Evolutionary conservation across 2,329 filamentous ascomycete genomes (phyloP).

Genomic region (Fusarium proliferatum): DNA sequence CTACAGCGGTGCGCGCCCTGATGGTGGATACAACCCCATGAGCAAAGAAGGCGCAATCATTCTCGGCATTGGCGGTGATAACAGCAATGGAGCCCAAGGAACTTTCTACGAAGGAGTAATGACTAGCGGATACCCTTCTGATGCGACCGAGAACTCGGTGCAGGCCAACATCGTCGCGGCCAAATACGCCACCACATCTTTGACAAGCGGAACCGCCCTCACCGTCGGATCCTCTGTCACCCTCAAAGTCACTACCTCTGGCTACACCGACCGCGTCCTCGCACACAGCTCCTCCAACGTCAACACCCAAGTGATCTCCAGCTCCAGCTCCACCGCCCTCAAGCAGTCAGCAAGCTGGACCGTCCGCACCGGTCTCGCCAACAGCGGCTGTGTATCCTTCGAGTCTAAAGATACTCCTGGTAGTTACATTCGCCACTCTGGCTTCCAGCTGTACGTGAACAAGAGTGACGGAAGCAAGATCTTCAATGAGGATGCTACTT

Average conservation of each 20-base stretch:
- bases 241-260: conserved; percentile 9
- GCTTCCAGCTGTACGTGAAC: background rate
- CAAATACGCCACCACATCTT: conserved; percentile 9
- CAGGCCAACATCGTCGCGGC: conserved; percentile 28
- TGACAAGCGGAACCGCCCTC: conserved; percentile 4
- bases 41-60: conserved; percentile 19
- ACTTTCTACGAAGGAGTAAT: conserved; percentile 23
- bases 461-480: conserved; percentile 6
- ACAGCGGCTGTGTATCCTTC: conserved; percentile 20
- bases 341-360: conserved; percentile 28
- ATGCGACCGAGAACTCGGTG: conserved; percentile 15
- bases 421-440: conserved; percentile 11
- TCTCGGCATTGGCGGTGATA: conserved; percentile 20
- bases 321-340: conserved; percentile 6
- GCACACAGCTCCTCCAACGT: conserved; percentile 9
- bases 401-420: conserved; percentile 23
- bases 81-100: conserved; percentile 14
- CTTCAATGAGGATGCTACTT: conserved; percentile 22
- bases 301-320: conserved; percentile 14
- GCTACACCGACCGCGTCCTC: conserved; percentile 15
- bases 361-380: conserved; percentile 14
- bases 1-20: conserved; percentile 19
- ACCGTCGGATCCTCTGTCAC: conserved; percentile 18
- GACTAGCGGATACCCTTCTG: conserved; percentile 20
- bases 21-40: conserved; percentile 22